Evolutionary conservation across 306 rosid genomes (phyloP).

Genomic region (Pachyrhizus erosus): DNA sequence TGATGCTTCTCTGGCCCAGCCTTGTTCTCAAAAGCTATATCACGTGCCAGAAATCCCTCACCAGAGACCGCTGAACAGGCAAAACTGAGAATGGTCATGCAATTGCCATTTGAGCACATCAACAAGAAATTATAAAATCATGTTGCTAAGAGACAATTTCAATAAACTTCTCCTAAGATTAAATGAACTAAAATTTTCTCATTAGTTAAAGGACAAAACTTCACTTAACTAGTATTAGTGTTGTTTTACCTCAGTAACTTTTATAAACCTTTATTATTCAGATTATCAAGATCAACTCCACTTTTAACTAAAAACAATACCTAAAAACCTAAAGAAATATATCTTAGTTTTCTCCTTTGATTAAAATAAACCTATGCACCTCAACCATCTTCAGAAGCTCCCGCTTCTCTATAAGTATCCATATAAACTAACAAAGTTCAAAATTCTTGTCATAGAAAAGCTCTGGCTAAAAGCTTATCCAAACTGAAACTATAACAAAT

Average conservation of each 20-base stretch:
- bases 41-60: constrained; percentile 84
- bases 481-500: background rate
- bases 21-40: constrained; percentile 65
- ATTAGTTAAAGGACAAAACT: no score
- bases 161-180: no score
- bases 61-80: constrained; percentile 68
- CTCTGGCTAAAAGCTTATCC: background rate
- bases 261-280: background rate
- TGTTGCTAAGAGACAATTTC: no score
- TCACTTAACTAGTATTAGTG: no score
- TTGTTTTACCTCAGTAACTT: no score
- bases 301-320: background rate
- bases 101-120: constrained; percentile 15
- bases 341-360: background rate
- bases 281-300: background rate
- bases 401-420: background rate
- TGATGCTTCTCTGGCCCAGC: constrained; percentile 81
- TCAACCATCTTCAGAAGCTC: background rate
- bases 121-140: no score
- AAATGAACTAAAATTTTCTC: no score
- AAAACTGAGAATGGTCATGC: background rate
- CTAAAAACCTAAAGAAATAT: background rate
- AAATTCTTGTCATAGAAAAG: background rate
- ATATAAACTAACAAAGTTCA: background rate
- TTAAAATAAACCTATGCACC: background rate